Evolutionary conservation across 306 rosid genomes (phyloP), one percentile per base, ranked within the genome.

Genomic region (Quercus cerris): DNA sequence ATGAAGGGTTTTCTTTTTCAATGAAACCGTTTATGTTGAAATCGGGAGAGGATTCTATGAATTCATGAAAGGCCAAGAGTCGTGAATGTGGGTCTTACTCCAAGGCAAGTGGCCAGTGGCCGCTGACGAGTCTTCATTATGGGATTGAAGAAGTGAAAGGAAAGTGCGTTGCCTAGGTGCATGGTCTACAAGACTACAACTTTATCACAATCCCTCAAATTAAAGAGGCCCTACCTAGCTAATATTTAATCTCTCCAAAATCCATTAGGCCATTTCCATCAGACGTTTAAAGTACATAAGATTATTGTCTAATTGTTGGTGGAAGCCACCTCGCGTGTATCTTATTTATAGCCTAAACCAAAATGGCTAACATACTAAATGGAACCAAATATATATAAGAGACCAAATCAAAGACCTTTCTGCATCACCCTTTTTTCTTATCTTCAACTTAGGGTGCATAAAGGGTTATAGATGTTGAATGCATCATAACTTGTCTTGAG

Each of bases 251-350:
- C 69, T 20, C 71, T 63, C 31, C 9, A 85, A 74, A 83, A 89
- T 84, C 46, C 46, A 38, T 38, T 38, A 38, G 46, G 11, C 80
- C 77, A 73, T 82, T 70, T 9, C 79, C 35, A 86, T 85, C 72
- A 35, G 85, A 88, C 1, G 75, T 82, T 0, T 87, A 90, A 85
- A 84, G 90, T 78, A 85, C 84, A 77, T 59, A 18, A 73, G 84
- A 89, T 87, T 74, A 84, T 85, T 89, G 90, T 90, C 93, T 52
- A 87, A 86, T 81, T 82, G 90, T 83, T 75, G 83, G 87, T 82
- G 88, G 88, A 85, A 82, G 77, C 88, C 92, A 89, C 76, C 77
- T 62, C 27, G 58, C 58, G 55, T 62, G 38, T 0, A 28, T 44
- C 84, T 35, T 79, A 75, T 78, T 78, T 73, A 62, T 75, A 73